phyloP scores from a whole-genome alignment of 768 basidiomycete genomes.

The Xerocomus brunneocitrinus region DNA sequence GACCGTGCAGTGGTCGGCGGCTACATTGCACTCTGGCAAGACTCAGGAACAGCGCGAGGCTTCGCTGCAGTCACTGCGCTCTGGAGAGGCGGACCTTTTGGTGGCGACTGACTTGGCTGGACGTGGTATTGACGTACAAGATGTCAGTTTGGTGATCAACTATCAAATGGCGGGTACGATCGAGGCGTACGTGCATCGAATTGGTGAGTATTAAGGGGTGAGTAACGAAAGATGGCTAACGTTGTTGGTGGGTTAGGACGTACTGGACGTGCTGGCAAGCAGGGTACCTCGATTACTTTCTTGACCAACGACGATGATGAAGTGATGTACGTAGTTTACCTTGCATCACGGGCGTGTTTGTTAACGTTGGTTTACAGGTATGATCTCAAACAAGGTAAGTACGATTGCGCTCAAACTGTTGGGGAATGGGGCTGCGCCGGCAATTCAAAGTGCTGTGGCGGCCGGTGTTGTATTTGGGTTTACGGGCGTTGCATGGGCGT shows the following conservation, averaged over 20 bases:
- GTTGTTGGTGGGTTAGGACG: conserved; percentile 54
- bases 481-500: background rate
- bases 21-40: conserved; percentile 95
- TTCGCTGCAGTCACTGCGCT: conserved; percentile 79
- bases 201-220: conserved; percentile 55
- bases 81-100: conserved; percentile 80
- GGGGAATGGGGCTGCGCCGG: background rate
- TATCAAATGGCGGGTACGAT: conserved; percentile 97
- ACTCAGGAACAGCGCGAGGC: conserved; percentile 97
- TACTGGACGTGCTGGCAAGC: conserved; percentile 96
- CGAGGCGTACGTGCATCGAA: conserved; percentile 96
- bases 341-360: background rate
- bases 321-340: conserved; percentile 70
- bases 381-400: conserved; percentile 84
- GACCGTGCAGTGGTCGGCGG: conserved; percentile 68
- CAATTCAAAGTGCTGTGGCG: background rate
- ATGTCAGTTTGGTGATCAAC: conserved; percentile 94
- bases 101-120: conserved; percentile 98
- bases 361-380: conserved; percentile 52
- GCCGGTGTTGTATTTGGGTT: background rate
- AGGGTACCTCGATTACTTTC: conserved; percentile 92
- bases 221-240: background rate
- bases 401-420: conserved; percentile 14
- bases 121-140: conserved; percentile 97
- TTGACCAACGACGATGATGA: conserved; percentile 94